Evolutionary conservation across 192 early-diverging fungal species (phyloP), one percentile per base, ranked within the genome.

Genomic region (Spizellomyces sp.): DNA sequence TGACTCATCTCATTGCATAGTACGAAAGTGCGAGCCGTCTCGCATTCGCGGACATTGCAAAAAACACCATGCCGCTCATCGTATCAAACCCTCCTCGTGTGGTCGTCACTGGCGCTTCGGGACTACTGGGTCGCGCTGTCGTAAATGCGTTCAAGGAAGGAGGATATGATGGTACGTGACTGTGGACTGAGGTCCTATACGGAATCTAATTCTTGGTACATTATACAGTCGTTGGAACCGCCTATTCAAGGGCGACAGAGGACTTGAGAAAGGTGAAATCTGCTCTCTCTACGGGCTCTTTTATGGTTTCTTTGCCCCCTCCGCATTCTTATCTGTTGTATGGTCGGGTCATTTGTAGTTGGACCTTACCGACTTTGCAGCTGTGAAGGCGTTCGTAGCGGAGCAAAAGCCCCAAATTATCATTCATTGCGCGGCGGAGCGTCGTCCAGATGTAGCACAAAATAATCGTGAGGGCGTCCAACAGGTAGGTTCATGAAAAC

Each of bases 371-470:
- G 82, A 91, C 67, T 47, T 72, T 8, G 46, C 61, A 10, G 88
- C 81, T 9, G 83, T 89, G 6, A 67, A 69, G 12, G 63, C 66
- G 7, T 89, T 92, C 66, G 45, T 95, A 2, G 76, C 71, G 4
- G 21, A 75, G 22, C 75, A 87, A 10, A 79, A 80, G 42, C 93
- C 93, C 6, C 68, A 80, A 62, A 84, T 78, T 27, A 83, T 96
- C 22, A 84, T 96, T 15, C 90, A 95, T 75, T 92, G 92, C 69
- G 94, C 94, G 10, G 94, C 93, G 42, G 94, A 95, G 73, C 84
- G 91, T 36, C 84, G 91, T 0, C 94, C 94, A 1, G 91, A 95
- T 65, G 90, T 93, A 4, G 93, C 90, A 36, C 89, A 88, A 43
- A 80, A 79, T 15, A 81, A 94, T 74, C 79, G 75, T 22, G 74